Conservation (phyloP, 192 early-diverging fungal genomes). For the Backusella australiensis region DNA sequence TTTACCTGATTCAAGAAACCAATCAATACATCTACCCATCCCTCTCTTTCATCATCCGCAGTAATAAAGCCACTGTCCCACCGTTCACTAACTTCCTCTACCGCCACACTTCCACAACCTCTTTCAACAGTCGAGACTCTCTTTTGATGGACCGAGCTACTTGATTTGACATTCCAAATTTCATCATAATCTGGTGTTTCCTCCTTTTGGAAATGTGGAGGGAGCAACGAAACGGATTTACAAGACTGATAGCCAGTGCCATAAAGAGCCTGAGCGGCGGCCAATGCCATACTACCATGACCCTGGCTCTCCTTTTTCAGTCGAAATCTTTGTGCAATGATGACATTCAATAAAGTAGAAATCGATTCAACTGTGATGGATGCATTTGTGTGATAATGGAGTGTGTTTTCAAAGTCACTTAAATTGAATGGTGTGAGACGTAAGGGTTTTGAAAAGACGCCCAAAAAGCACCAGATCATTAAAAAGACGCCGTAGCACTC, state of each 20-base stretch:
- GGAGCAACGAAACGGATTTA: background rate
- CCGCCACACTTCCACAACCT: conserved; percentile 37
- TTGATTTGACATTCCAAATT: background rate
- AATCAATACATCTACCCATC: conserved; percentile 50
- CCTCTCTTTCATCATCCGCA: conserved; percentile 30
- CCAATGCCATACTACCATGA: background rate
- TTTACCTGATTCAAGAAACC: conserved; percentile 53
- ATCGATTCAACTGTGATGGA: conserved; percentile 42
- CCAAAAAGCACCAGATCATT: conserved; percentile 71
- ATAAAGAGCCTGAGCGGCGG: background rate
- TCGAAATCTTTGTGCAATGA: conserved; percentile 37
- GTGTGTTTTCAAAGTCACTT: conserved; percentile 70
- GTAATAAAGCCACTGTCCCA: conserved; percentile 45
- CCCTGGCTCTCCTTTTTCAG: conserved; percentile 13
- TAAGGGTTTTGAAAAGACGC: conserved; percentile 62
- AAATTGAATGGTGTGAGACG: conserved; percentile 70
- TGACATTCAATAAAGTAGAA: conserved; percentile 45
- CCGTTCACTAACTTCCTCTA: conserved; percentile 37
- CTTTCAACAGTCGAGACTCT: background rate
- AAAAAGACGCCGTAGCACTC: conserved; percentile 48
- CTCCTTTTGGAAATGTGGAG: background rate
- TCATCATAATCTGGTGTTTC: background rate
- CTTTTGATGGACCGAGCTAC: background rate
- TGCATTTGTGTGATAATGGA: conserved; percentile 41
- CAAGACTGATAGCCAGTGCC: conserved; percentile 11